These are phyloP conservation scores for Neofusicoccum cordaticola DNA, from an alignment of 2,329 filamentous ascomycete genomes.

Conservation along the genomic window DNA sequence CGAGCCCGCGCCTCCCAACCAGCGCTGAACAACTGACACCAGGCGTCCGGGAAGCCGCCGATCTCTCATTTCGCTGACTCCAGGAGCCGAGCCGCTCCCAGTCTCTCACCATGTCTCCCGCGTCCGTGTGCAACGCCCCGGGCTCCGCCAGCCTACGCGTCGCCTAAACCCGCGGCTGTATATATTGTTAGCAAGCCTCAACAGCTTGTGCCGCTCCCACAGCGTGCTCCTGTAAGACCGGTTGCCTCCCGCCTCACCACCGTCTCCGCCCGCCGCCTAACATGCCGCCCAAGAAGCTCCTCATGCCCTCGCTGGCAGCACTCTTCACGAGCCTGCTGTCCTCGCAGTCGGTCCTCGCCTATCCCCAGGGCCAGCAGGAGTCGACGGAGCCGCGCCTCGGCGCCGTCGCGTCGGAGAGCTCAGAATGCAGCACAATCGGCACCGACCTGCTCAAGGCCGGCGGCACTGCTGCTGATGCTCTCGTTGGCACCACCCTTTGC, in stretches of 20 bases:
- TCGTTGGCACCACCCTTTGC: conserved; percentile 48
- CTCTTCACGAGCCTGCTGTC: conserved; percentile 15
- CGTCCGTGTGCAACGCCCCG: neutral
- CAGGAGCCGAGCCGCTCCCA: neutral
- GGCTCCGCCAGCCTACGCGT: conserved; percentile 2
- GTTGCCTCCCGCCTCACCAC: neutral
- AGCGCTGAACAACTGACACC: neutral
- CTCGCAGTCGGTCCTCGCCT: conserved; percentile 7
- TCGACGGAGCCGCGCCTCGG: conserved; percentile 29
- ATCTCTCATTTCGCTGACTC: conserved; percentile 5
- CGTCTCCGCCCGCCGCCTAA: neutral
- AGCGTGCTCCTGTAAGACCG: neutral
- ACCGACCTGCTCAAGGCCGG: conserved; percentile 44
- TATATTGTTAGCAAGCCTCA: neutral
- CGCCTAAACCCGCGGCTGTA: neutral
- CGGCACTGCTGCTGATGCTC: conserved; percentile 52
- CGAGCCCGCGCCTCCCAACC: neutral
- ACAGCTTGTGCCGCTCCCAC: neutral
- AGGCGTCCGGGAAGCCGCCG: neutral
- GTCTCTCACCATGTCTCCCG: neutral
- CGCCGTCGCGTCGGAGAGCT: conserved; percentile 46
- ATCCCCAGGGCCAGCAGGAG: neutral
- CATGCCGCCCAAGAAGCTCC: conserved; percentile 9
- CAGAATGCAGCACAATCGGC: conserved; percentile 47
- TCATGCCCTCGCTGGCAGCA: conserved; percentile 14